phyloP scores from a whole-genome alignment of 495 filamentous ascomycete species.

The Jackrogersella minutella region DNA sequence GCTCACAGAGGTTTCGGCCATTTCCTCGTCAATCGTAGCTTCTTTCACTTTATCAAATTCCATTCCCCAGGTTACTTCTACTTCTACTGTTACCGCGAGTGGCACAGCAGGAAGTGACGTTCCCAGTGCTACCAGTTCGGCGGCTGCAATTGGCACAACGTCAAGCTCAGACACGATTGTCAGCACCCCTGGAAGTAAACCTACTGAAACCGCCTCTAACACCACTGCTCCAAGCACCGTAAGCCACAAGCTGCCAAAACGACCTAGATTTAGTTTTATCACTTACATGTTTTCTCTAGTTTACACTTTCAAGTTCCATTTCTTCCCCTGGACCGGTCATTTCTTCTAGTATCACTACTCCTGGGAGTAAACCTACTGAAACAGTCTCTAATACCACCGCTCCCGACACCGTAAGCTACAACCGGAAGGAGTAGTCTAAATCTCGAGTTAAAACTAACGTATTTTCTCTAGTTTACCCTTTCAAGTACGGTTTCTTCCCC shows the following conservation, averaged over 20 bases:
- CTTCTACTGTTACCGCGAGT: not conserved
- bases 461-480: no score
- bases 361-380: no score
- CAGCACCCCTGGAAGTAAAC: not conserved
- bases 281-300: slow-evolving; percentile 3
- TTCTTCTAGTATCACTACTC: no score
- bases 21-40: slow-evolving; percentile 39
- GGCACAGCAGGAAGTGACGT: not conserved
- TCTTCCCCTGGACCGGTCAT: no score
- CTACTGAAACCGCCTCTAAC: not conserved
- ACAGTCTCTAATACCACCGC: no score
- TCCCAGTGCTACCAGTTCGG: slow-evolving; percentile 1
- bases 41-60: slow-evolving; percentile 24
- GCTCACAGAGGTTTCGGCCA: slow-evolving; percentile 33
- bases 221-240: slow-evolving; percentile 19
- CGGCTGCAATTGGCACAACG: not conserved
- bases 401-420: no score
- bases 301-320: no score
- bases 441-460: no score
- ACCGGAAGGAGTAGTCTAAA: no score
- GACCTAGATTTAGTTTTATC: not conserved
- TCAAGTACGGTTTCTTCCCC: no score
- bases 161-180: not conserved
- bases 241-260: not conserved
- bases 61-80: not conserved